Percentiles rank a stretch among this genome's conserved stretches.
phyloP scores from a whole-genome alignment of 2,329 filamentous ascomycete genomes.

The Diaporthe citriasiana region DNA sequence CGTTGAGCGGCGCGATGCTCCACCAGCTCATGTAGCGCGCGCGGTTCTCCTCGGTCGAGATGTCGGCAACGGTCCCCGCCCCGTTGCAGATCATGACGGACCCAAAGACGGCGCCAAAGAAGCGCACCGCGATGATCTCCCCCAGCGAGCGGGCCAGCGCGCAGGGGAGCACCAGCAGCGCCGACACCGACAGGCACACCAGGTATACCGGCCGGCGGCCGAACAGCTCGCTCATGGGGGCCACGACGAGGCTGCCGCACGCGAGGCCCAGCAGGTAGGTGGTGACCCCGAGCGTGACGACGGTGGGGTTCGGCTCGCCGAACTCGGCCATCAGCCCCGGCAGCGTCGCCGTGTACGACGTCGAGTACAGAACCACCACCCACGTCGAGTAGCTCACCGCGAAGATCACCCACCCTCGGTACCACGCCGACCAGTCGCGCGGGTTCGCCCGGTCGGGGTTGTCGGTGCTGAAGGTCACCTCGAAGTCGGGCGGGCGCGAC shows the following conservation, averaged over 20 bases:
- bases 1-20: conserved; percentile 88
- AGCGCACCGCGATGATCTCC: conserved; percentile 76
- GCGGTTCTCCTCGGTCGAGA: conserved; percentile 83
- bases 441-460: conserved; percentile 70
- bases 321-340: conserved; percentile 77
- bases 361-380: conserved; percentile 76
- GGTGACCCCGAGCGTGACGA: conserved; percentile 80
- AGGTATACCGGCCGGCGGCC: conserved; percentile 77
- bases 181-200: conserved; percentile 72
- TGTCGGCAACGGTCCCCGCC: conserved; percentile 86
- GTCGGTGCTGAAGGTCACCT: conserved; percentile 75
- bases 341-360: conserved; percentile 79
- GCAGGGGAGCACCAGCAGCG: conserved; percentile 77
- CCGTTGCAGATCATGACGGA: conserved; percentile 87
- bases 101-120: conserved; percentile 68
- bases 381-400: conserved; percentile 59
- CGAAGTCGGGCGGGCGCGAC: conserved; percentile 68
- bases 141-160: conserved; percentile 75
- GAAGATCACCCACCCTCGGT: conserved; percentile 56
- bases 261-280: conserved; percentile 82
- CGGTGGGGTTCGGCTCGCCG: conserved; percentile 61
- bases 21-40: conserved; percentile 88
- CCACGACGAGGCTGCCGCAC: conserved; percentile 77
- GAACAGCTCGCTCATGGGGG: conserved; percentile 78
- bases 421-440: conserved; percentile 74